phyloP scores from a whole-genome alignment of 2,329 filamentous ascomycete genomes.

The Chaetomiaceae sp. region DNA sequence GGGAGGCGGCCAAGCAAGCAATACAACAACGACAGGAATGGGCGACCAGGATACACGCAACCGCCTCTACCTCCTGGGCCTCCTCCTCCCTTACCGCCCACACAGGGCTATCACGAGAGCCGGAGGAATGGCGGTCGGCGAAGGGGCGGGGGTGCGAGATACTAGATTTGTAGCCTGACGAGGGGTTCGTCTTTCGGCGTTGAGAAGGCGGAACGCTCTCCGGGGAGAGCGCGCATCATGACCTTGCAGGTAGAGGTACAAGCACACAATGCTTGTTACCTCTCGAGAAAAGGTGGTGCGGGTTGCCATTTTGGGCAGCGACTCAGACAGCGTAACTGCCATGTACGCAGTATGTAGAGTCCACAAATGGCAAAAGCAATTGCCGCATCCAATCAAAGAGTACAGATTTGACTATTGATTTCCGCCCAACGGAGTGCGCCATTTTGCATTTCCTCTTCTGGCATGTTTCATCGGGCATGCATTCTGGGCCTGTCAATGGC shows the following conservation, averaged over 20 bases:
- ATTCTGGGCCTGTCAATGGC: constrained; percentile 11
- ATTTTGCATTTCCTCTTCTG: not conserved
- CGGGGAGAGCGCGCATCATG: not conserved
- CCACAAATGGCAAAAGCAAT: not conserved
- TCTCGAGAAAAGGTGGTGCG: not conserved
- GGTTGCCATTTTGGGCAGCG: not conserved
- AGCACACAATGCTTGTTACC: too few relatives aligned
- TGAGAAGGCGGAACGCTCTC: not conserved
- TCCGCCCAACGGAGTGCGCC: not conserved
- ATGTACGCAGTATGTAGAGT: too few relatives aligned
- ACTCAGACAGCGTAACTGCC: too few relatives aligned
- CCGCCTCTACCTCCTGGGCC: constrained; percentile 25
- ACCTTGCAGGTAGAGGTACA: too few relatives aligned
- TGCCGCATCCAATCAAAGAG: not conserved
- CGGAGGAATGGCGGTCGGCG: constrained; percentile 9
- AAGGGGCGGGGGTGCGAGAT: constrained; percentile 4
- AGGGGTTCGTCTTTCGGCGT: not conserved
- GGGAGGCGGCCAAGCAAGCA: constrained; percentile 7
- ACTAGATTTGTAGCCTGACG: not conserved
- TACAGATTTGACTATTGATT: not conserved
- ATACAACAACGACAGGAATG: constrained; percentile 7
- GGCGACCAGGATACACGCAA: not conserved
- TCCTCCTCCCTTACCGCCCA: constrained; percentile 13
- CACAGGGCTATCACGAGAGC: constrained; percentile 4
- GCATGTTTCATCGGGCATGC: constrained; percentile 9